These are phyloP conservation scores for Kwoniella pini DNA, from an alignment of 768 basidiomycete species.

Conservation along the genomic window DNA sequence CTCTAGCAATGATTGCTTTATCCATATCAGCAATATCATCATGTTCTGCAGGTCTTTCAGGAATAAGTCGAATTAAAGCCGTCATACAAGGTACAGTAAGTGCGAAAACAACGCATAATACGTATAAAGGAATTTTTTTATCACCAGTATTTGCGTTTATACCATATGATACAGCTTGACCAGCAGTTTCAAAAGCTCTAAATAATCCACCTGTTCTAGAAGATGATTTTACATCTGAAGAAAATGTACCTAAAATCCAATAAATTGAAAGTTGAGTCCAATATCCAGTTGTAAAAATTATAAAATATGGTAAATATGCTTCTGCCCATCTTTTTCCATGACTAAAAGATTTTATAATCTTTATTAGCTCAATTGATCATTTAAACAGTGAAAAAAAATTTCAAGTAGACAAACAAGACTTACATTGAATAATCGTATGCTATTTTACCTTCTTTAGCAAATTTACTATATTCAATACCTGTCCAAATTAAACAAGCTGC, in stretches of 20 bases:
- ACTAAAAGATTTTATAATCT: too few species aligned
- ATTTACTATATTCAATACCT: slow-evolving; percentile 12
- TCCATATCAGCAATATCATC: slow-evolving; percentile 24
- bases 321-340: slow-evolving; percentile 14
- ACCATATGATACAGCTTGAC: slow-evolving; percentile 25
- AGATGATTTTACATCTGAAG: slow-evolving; percentile 13
- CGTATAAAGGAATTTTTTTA: slow-evolving; percentile 22
- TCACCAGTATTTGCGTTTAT: slow-evolving; percentile 16
- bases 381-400: too few species aligned
- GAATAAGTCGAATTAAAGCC: slow-evolving; percentile 21
- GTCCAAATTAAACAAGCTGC: slow-evolving; percentile 17
- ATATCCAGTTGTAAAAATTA: slow-evolving; percentile 24
- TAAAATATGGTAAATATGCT: slow-evolving; percentile 26
- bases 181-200: slow-evolving; percentile 18
- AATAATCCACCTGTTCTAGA: slow-evolving; percentile 25
- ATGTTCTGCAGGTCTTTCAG: slow-evolving; percentile 16
- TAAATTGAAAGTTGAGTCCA: slow-evolving; percentile 22
- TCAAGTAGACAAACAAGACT: too few species aligned
- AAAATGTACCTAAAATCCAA: slow-evolving; percentile 22
- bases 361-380: too few species aligned
- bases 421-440: slow-evolving; percentile 7
- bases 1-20: not conserved
- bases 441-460: not conserved
- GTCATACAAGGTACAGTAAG: slow-evolving; percentile 21
- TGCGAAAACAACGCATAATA: slow-evolving; percentile 20